A percentile compares a stretch with the other conserved stretches of the same genome.
Conservation (phyloP, 495 filamentous ascomycete species). For the Penicillium paradoxum region DNA sequence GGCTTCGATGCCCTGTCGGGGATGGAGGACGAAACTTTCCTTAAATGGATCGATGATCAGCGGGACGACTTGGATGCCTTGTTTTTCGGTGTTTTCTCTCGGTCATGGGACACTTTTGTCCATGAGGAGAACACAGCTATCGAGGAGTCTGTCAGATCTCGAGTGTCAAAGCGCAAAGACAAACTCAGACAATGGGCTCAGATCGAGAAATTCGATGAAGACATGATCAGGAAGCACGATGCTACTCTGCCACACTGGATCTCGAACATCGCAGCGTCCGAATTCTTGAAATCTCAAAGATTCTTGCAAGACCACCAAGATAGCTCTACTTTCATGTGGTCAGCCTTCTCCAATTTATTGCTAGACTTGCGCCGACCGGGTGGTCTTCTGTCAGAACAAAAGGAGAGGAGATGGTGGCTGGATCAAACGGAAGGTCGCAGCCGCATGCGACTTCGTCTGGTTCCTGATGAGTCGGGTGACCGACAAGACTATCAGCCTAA, state of each 20-base stretch:
- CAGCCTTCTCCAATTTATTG: constrained; percentile 68
- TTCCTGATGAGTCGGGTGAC: constrained; percentile 65
- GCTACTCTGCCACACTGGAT: constrained; percentile 84
- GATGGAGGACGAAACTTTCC: constrained; percentile 79
- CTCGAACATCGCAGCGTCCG: constrained; percentile 86
- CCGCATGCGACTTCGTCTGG: constrained; percentile 82
- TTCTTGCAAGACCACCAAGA: constrained; percentile 89
- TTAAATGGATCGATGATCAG: constrained; percentile 82
- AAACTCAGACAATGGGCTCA: constrained; percentile 71
- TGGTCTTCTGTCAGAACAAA: constrained; percentile 66
- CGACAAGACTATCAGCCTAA: constrained; percentile 83
- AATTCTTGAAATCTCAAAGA: constrained; percentile 85
- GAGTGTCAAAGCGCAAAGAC: constrained; percentile 72
- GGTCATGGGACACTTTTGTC: constrained; percentile 81
- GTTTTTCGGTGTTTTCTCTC: constrained; percentile 73
- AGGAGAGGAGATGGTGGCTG: constrained; percentile 74
- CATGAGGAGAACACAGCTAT: constrained; percentile 70
- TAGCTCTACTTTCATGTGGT: constrained; percentile 65
- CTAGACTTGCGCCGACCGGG: constrained; percentile 69
- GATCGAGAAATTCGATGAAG: constrained; percentile 62
- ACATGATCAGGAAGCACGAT: constrained; percentile 71
- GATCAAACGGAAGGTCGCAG: constrained; percentile 95
- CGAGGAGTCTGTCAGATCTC: constrained; percentile 61
- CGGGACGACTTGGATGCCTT: constrained; percentile 72
- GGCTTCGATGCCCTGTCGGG: constrained; percentile 82